These are phyloP conservation scores for Spergularia bocconei DNA, from an alignment of 148 eudicot species.

Conservation along the genomic window DNA sequence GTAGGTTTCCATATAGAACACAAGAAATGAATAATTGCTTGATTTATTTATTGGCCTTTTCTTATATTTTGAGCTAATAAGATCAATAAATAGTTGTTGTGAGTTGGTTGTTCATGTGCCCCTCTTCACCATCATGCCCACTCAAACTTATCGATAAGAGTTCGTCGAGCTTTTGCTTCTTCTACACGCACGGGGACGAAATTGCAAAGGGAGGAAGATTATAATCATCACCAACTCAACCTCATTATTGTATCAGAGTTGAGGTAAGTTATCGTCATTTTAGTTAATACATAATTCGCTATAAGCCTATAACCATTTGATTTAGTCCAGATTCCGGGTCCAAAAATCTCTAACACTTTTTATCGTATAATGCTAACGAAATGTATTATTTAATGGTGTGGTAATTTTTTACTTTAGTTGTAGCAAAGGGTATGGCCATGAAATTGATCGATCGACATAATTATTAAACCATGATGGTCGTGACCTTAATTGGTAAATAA, in stretches of 20 bases:
- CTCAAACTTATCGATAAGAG: conserved; percentile 41
- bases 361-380: too few relatives aligned
- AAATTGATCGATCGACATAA: background rate
- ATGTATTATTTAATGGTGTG: too few relatives aligned
- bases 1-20: too few relatives aligned
- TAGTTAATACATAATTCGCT: too few relatives aligned
- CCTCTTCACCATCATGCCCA: conserved; percentile 94
- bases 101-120: conserved; percentile 99
- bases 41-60: background rate
- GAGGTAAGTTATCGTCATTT: background rate
- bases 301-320: background rate
- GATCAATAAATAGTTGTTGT: conserved; percentile 8
- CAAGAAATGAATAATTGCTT: background rate
- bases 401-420: too few relatives aligned
- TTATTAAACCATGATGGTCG: conserved; percentile 13
- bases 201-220: too few relatives aligned
- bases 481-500: background rate
- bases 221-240: background rate
- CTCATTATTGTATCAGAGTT: background rate
- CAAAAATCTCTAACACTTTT: too few relatives aligned
- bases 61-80: background rate
- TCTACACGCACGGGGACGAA: background rate
- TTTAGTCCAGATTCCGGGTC: too few relatives aligned
- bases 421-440: too few relatives aligned
- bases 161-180: too few relatives aligned